A percentile compares a stretch with the other conserved stretches of the same genome.
These are phyloP conservation scores for Arachis stenosperma DNA, from an alignment of 306 rosid genomes.

Conservation along the genomic window DNA sequence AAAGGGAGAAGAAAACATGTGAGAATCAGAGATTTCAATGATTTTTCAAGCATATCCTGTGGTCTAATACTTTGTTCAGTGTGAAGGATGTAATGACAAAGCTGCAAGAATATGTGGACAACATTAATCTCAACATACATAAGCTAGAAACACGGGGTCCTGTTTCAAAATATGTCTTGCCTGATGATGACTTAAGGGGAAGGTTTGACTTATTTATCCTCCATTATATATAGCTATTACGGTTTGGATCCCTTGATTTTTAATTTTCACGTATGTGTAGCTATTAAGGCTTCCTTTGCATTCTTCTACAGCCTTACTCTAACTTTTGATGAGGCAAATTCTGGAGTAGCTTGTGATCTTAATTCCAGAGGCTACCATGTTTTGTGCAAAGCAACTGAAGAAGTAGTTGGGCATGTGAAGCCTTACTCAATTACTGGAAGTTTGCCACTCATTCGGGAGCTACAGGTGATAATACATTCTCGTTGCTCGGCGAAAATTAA, in stretches of 20 bases:
- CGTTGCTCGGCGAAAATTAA: slow-evolving; percentile 2
- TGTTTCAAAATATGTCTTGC: slow-evolving; percentile 80
- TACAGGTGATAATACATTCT: slow-evolving; percentile 59
- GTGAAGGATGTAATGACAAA: slow-evolving; percentile 70
- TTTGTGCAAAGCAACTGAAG: slow-evolving; percentile 91
- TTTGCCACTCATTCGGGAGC: slow-evolving; percentile 89
- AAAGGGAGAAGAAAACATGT: slow-evolving; percentile 9
- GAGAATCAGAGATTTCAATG: slow-evolving; percentile 1
- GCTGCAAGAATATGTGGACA: slow-evolving; percentile 76
- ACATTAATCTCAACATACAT: slow-evolving; percentile 64
- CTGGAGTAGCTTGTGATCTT: slow-evolving; percentile 94
- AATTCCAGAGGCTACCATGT: slow-evolving; percentile 82
- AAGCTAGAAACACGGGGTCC: slow-evolving; percentile 86
- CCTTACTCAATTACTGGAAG: slow-evolving; percentile 94
- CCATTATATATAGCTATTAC: slow-evolving; percentile 13
- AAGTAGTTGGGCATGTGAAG: slow-evolving; percentile 84
- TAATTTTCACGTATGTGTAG: slow-evolving; percentile 1
- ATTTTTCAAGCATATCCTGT: slow-evolving; percentile 14
- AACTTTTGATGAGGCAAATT: slow-evolving; percentile 63
- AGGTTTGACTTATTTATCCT: slow-evolving; percentile 55
- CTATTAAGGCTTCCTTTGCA: not conserved
- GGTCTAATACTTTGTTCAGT: slow-evolving; percentile 50
- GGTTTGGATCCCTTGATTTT: slow-evolving; percentile 25
- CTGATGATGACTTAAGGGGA: slow-evolving; percentile 81
- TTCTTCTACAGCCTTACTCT: slow-evolving; percentile 62